Evolutionary conservation across 208 protist genomes (phyloP).

Genomic region (Ichthyophonus hoferi): DNA sequence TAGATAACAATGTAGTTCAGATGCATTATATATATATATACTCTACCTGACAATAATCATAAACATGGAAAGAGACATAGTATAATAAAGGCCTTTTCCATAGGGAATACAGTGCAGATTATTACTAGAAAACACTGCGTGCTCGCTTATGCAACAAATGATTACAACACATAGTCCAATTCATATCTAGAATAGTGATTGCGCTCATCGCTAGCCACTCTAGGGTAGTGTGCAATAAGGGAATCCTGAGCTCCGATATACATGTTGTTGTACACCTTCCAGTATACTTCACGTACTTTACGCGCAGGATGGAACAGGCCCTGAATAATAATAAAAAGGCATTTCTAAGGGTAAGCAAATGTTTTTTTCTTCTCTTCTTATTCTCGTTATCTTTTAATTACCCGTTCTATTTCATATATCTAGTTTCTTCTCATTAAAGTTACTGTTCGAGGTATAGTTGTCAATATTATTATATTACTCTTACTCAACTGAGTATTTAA

Average conservation of each 20-base stretch:
- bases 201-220: conserved; percentile 66
- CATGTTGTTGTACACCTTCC: conserved; percentile 98
- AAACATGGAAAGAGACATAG: no score
- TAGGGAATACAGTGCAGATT: no score
- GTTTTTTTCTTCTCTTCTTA: background rate
- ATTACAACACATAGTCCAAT: conserved; percentile 53
- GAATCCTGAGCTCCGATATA: conserved; percentile 90
- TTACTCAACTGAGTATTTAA: background rate
- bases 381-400: background rate
- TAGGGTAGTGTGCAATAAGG: conserved; percentile 86
- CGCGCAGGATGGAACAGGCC: conserved; percentile 96
- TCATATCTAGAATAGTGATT: conserved; percentile 52
- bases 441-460: background rate
- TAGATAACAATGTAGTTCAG: no score
- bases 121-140: no score
- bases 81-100: no score
- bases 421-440: background rate
- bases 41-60: no score
- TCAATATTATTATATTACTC: background rate
- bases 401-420: background rate
- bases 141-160: no score
- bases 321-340: no score
- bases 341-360: no score
- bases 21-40: no score
- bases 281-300: conserved; percentile 93